phyloP scores from a whole-genome alignment of 352 stramenopile genomes.

The Achlya hypogyna region DNA sequence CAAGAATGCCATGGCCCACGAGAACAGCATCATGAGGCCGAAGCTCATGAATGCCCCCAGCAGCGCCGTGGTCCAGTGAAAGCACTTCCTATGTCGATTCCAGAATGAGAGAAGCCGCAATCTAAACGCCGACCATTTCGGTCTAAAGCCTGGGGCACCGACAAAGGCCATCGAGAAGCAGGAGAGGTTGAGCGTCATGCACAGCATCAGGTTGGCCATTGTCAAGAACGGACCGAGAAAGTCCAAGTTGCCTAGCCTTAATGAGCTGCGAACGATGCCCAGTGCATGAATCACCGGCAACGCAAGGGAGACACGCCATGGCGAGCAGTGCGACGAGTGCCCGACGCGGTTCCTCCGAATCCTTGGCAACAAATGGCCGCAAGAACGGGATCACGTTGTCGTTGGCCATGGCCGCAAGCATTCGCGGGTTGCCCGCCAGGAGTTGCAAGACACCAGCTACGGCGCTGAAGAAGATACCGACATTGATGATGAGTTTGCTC shows the following conservation, averaged over 20 bases:
- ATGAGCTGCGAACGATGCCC: background rate
- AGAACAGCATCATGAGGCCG: conserved; percentile 52
- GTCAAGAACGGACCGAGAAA: conserved; percentile 68
- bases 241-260: conserved; percentile 49
- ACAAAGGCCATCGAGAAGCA: conserved; percentile 54
- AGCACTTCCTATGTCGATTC: conserved; percentile 30
- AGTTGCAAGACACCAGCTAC: conserved; percentile 48
- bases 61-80: conserved; percentile 55
- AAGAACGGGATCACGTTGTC: conserved; percentile 57
- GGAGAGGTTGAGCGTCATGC: conserved; percentile 52
- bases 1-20: conserved; percentile 26
- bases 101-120: background rate
- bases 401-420: conserved; percentile 47
- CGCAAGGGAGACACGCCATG: conserved; percentile 38
- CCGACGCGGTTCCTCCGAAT: conserved; percentile 10
- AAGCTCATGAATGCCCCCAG: conserved; percentile 50
- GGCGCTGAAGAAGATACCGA: conserved; percentile 46
- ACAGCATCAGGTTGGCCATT: conserved; percentile 75
- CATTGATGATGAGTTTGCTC: conserved; percentile 37
- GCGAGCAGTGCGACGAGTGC: conserved; percentile 44
- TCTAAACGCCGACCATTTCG: conserved; percentile 26
- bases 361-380: conserved; percentile 24
- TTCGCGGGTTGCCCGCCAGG: conserved; percentile 42
- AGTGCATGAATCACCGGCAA: conserved; percentile 25
- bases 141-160: conserved; percentile 51